Conservation (phyloP, 495 filamentous ascomycete species). For the Talaromyces trachyspermus region DNA sequence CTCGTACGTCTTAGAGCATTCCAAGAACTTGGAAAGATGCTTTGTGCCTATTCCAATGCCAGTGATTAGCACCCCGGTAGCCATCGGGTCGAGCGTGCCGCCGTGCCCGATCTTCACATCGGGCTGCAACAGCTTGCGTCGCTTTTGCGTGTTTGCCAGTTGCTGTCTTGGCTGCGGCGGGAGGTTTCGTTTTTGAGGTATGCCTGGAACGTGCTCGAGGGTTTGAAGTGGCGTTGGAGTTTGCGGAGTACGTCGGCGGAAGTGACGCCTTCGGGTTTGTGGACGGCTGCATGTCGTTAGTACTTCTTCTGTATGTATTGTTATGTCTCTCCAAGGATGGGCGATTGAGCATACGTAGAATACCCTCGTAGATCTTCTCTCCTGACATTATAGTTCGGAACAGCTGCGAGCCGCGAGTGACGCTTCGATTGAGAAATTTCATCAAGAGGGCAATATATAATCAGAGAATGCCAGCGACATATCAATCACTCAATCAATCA, state of each 20-base stretch:
- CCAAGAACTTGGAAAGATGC: conserved; percentile 62
- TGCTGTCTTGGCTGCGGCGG: conserved; percentile 42
- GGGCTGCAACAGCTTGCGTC: conserved; percentile 45
- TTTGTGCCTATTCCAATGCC: conserved; percentile 90
- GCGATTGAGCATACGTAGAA: conserved; percentile 50
- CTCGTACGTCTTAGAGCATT: conserved; percentile 90
- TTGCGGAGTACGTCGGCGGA: conserved; percentile 85
- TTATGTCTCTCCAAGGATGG: too few relatives aligned
- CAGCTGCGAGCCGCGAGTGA: conserved; percentile 17
- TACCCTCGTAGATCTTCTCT: conserved; percentile 61
- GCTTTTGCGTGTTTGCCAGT: conserved; percentile 48
- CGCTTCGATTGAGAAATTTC: not conserved
- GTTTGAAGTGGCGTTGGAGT: conserved; percentile 72
- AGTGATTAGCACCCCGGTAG: conserved; percentile 82
- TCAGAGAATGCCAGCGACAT: too few relatives aligned
- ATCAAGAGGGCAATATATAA: not conserved
- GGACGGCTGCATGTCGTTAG: conserved; percentile 55
- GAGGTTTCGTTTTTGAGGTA: conserved; percentile 56
- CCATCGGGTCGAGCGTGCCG: conserved; percentile 89
- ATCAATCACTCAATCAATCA: not conserved
- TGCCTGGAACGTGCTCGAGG: conserved; percentile 67
- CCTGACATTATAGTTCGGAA: conserved; percentile 47
- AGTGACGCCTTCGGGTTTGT: conserved; percentile 79
- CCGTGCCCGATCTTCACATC: conserved; percentile 95
- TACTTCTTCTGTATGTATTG: not conserved